These are phyloP conservation scores for Shiraia bambusicola DNA, from an alignment of 2,329 filamentous ascomycete genomes.

Conservation along the genomic window DNA sequence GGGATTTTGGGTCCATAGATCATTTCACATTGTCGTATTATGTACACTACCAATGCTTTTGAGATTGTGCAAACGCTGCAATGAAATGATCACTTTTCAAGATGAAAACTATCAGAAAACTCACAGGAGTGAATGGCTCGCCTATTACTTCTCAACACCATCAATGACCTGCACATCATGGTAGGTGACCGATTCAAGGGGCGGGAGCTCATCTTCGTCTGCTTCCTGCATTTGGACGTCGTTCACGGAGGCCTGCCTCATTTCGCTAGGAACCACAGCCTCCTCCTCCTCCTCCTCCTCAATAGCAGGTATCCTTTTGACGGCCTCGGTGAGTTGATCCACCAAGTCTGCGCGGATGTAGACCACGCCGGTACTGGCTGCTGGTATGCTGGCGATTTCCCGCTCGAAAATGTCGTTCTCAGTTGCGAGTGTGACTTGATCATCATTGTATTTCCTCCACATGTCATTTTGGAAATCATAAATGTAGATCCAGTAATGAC, in stretches of 20 bases:
- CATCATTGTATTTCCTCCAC: constrained; percentile 96
- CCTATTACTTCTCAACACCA: constrained; percentile 33
- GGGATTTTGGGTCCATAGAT: no score
- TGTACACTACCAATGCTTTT: no score
- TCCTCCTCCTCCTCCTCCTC: not conserved
- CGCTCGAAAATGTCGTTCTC: constrained; percentile 68
- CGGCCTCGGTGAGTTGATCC: constrained; percentile 59
- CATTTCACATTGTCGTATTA: no score
- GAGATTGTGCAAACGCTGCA: no score
- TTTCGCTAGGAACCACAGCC: not conserved
- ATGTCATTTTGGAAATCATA: constrained; percentile 77
- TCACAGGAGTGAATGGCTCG: not conserved
- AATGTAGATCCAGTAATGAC: constrained; percentile 98
- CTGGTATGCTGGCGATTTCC: constrained; percentile 57
- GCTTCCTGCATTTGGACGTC: constrained; percentile 20
- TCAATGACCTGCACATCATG: constrained; percentile 25
- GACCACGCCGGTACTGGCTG: constrained; percentile 64
- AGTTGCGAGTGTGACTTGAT: constrained; percentile 68
- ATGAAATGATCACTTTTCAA: no score
- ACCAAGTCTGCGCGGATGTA: constrained; percentile 73
- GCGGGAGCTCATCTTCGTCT: constrained; percentile 7
- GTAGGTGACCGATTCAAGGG: constrained; percentile 12
- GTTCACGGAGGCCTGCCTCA: constrained; percentile 3
- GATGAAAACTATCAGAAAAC: no score
- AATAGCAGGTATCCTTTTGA: constrained; percentile 34